Evolutionary conservation across 192 early-diverging fungal species (phyloP).

Genomic region (Lobosporangium transversale): DNA sequence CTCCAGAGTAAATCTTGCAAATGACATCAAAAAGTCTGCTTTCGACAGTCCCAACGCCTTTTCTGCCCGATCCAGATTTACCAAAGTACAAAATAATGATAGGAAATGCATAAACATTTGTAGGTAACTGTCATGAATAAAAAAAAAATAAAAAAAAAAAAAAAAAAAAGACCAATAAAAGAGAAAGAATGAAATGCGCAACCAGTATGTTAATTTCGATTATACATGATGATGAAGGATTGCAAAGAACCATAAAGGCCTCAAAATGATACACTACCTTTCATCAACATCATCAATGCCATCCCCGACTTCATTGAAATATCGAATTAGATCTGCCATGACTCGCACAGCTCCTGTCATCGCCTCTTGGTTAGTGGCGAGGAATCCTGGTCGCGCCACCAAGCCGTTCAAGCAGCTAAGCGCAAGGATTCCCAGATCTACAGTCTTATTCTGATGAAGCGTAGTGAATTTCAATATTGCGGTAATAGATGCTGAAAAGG

Average conservation of each 20-base stretch:
- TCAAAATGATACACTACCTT: too few species aligned
- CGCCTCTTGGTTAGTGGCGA: constrained; percentile 40
- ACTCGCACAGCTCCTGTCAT: constrained; percentile 38
- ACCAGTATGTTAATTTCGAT: too few species aligned
- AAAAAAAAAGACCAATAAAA: background rate
- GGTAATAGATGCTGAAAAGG: constrained; percentile 26
- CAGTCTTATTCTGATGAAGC: constrained; percentile 45
- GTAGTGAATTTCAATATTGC: constrained; percentile 42
- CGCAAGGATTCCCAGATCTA: constrained; percentile 42
- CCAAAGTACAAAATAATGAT: constrained; percentile 39
- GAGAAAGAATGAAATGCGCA: background rate
- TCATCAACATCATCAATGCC: constrained; percentile 52
- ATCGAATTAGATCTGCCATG: constrained; percentile 42
- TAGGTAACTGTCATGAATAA: constrained; percentile 20
- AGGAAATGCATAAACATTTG: constrained; percentile 55
- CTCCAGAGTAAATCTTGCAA: constrained; percentile 45
- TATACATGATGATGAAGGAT: too few species aligned
- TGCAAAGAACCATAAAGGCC: too few species aligned
- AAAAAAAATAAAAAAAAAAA: background rate
- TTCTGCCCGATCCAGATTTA: constrained; percentile 43
- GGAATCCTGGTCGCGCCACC: constrained; percentile 43
- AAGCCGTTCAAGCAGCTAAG: constrained; percentile 43
- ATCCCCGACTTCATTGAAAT: constrained; percentile 49
- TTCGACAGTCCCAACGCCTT: constrained; percentile 30
- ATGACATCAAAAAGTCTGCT: constrained; percentile 40